Conservation (phyloP, 2,329 filamentous ascomycete genomes). For the Claviceps spartinae region DNA sequence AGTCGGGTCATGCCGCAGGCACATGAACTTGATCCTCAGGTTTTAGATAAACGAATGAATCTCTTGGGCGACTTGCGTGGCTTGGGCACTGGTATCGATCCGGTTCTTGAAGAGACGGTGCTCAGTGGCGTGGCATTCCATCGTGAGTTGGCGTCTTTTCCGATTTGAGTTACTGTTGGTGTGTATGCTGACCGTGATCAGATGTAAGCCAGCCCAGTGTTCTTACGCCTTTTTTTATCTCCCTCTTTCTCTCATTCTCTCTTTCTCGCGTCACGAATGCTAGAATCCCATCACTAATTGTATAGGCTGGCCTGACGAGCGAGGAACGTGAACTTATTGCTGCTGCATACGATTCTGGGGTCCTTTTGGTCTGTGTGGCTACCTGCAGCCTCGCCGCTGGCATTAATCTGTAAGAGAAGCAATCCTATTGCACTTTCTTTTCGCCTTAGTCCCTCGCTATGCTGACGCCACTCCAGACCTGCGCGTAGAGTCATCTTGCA, state of each 20-base stretch:
- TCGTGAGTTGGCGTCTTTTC: constrained; percentile 30
- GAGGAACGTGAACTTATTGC: constrained; percentile 64
- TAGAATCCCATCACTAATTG: constrained; percentile 11
- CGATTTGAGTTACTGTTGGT: not conserved
- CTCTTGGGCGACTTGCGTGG: constrained; percentile 53
- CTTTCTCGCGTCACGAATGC: not conserved
- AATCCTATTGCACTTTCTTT: no score
- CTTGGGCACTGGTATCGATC: constrained; percentile 52
- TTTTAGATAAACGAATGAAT: constrained; percentile 47
- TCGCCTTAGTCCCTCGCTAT: no score
- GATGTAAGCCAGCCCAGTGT: constrained; percentile 20
- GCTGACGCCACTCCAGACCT: constrained; percentile 22
- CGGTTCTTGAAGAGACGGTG: constrained; percentile 49
- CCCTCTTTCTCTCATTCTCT: not conserved
- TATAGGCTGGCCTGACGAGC: constrained; percentile 51
- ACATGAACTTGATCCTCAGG: constrained; percentile 28
- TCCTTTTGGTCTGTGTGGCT: constrained; percentile 57
- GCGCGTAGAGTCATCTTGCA: constrained; percentile 64
- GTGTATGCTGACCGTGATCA: constrained; percentile 9
- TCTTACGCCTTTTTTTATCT: not conserved
- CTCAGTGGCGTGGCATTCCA: constrained; percentile 60
- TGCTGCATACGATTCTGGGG: constrained; percentile 54
- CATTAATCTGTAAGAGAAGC: constrained; percentile 47
- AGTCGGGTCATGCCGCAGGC: constrained; percentile 48
- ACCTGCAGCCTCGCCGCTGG: constrained; percentile 72